phyloP scores from a whole-genome alignment of 2,329 filamentous ascomycete genomes.

The Ascochyta pisi region DNA sequence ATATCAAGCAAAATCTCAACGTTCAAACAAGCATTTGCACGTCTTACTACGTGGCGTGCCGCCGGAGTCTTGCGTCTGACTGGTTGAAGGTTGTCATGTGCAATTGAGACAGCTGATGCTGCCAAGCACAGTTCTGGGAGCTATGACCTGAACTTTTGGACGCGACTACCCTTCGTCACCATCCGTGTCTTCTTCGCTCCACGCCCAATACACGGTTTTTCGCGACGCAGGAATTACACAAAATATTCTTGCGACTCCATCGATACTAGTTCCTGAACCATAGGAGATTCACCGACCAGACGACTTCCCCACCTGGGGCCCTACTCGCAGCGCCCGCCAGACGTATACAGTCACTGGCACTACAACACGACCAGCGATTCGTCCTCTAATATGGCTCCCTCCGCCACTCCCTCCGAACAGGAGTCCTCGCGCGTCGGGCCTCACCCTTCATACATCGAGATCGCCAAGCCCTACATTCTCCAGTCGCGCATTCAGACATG shows the following conservation, averaged over 20 bases:
- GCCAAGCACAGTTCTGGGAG: conserved; percentile 12
- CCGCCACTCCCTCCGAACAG: conserved; percentile 33
- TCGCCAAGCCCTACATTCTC: conserved; percentile 78
- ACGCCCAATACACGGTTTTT: neutral
- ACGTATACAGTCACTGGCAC: neutral
- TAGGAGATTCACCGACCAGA: conserved; percentile 11
- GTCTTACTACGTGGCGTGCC: conserved; percentile 5
- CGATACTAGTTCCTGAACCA: conserved; percentile 1
- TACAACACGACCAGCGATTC: neutral
- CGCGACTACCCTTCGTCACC: conserved; percentile 1
- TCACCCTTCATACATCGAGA: conserved; percentile 68
- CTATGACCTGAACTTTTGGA: conserved; percentile 15
- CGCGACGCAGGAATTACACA: neutral
- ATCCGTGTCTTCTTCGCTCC: neutral
- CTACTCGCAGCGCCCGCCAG: conserved; percentile 7
- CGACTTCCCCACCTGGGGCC: conserved; percentile 14
- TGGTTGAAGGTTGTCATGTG: conserved; percentile 11
- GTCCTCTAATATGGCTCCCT: conserved; percentile 38
- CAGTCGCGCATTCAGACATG: conserved; percentile 80
- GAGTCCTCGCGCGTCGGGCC: conserved; percentile 53
- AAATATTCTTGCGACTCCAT: neutral
- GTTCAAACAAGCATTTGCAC: conserved; percentile 12
- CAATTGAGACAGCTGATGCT: conserved; percentile 2
- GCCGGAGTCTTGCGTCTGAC: neutral
- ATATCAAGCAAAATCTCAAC: conserved; percentile 8